Evolutionary conservation across 2,329 filamentous ascomycete genomes (phyloP).

Genomic region (Aciculosporium take): DNA sequence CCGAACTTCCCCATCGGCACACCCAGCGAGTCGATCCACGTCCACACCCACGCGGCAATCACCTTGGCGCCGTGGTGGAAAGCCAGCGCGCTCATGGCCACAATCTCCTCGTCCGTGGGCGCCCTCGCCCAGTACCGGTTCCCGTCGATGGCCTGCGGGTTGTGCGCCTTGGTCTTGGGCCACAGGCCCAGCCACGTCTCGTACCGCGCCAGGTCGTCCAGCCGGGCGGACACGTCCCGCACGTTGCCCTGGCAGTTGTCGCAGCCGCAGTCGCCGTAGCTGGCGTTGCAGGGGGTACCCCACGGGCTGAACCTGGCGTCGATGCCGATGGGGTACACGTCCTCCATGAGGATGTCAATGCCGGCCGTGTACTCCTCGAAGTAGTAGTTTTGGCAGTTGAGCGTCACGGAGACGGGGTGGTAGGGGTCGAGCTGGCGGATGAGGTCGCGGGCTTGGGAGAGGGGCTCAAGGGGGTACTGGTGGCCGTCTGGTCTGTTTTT

Average conservation of each 20-base stretch:
- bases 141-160: conserved; percentile 33
- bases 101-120: conserved; percentile 27
- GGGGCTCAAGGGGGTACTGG: conserved; percentile 36
- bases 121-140: conserved; percentile 34
- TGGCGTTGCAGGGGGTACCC: conserved; percentile 41
- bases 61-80: conserved; percentile 31
- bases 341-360: conserved; percentile 45
- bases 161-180: conserved; percentile 29
- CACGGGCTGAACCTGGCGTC: conserved; percentile 41
- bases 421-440: conserved; percentile 42
- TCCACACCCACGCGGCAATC: conserved; percentile 32
- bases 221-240: conserved; percentile 31
- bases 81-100: conserved; percentile 29
- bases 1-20: conserved; percentile 25
- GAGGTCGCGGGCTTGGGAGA: conserved; percentile 25
- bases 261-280: conserved; percentile 49
- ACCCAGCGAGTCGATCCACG: conserved; percentile 22
- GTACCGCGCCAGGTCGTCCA: conserved; percentile 25
- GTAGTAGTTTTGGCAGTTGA: conserved; percentile 50
- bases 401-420: conserved; percentile 42
- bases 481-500: conserved; percentile 39
- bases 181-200: conserved; percentile 27
- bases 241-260: conserved; percentile 43
- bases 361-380: conserved; percentile 39
- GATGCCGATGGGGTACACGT: conserved; percentile 45